Evolutionary conservation across 108 stramenopile species (phyloP).

Genomic region (Cyclotella choctawhatcheeana): DNA sequence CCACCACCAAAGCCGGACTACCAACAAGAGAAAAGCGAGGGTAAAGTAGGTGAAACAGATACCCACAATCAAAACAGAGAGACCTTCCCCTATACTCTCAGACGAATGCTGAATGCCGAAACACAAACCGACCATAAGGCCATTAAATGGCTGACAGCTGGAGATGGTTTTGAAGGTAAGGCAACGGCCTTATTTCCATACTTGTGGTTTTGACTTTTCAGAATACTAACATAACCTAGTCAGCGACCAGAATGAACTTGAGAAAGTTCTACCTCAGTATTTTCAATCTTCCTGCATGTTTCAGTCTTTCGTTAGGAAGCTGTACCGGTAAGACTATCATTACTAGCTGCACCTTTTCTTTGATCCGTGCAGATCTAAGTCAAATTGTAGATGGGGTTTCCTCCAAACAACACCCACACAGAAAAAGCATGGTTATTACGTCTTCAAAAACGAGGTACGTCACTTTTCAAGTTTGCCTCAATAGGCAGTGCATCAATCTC

Average conservation of each 20-base stretch:
- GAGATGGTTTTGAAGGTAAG: constrained; percentile 20
- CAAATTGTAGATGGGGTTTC: constrained; percentile 24
- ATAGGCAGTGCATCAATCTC: no score
- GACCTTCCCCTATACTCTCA: constrained; percentile 1
- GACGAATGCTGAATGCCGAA: constrained; percentile 9
- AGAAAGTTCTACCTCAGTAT: constrained; percentile 24
- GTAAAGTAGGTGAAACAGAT: background rate
- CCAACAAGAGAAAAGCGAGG: background rate
- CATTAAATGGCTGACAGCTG: constrained; percentile 14
- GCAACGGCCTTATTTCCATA: no score
- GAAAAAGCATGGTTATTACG: constrained; percentile 10
- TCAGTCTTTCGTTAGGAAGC: constrained; percentile 23
- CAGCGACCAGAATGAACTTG: constrained; percentile 14
- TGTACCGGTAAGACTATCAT: constrained; percentile 11
- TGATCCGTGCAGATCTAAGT: no score
- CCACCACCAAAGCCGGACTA: background rate
- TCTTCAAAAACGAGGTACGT: constrained; percentile 14
- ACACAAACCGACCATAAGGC: background rate
- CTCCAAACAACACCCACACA: constrained; percentile 15
- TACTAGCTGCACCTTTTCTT: no score
- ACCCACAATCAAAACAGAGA: background rate
- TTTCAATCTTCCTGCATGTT: constrained; percentile 20
- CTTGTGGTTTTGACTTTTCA: no score
- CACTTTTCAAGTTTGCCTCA: background rate
- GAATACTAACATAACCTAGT: no score